These are phyloP conservation scores for Kandelia obovata DNA, from an alignment of 345 rosid genomes.

Conservation along the genomic window DNA sequence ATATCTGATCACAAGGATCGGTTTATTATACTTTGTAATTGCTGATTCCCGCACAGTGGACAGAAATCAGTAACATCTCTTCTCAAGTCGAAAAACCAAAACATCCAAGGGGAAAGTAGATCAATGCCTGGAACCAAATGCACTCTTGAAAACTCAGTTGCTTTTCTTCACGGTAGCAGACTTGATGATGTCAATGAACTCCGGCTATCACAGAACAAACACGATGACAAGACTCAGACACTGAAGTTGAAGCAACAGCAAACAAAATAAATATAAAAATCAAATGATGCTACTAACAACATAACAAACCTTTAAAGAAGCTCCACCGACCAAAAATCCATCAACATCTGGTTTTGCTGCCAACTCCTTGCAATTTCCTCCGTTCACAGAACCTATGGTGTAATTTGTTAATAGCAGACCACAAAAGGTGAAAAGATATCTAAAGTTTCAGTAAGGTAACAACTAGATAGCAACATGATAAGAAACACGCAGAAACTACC, in stretches of 20 bases:
- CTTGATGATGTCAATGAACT: constrained; percentile 62
- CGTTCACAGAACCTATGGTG: constrained; percentile 59
- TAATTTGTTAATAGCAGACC: neutral
- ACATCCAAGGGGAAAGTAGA: too few relatives aligned
- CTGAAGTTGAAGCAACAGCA: neutral
- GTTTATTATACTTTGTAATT: too few relatives aligned
- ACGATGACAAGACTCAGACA: neutral
- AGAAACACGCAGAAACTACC: constrained; percentile 30
- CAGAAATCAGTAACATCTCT: neutral
- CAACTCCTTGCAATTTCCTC: constrained; percentile 62
- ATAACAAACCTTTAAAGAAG: constrained; percentile 57
- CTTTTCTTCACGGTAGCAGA: constrained; percentile 54
- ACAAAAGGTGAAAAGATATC: neutral
- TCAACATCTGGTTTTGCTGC: constrained; percentile 59
- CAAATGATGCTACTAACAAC: neutral
- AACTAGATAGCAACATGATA: too few relatives aligned
- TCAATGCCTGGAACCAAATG: too few relatives aligned
- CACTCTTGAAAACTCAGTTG: constrained; percentile 19
- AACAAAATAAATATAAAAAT: neutral
- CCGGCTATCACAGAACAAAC: constrained; percentile 35
- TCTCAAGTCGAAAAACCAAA: neutral
- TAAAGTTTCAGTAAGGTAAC: too few relatives aligned
- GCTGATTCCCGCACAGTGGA: neutral
- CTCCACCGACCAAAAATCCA: constrained; percentile 82
- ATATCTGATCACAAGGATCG: neutral